Conservation (phyloP, 352 stramenopile species). For the Pythium dissimile region DNA sequence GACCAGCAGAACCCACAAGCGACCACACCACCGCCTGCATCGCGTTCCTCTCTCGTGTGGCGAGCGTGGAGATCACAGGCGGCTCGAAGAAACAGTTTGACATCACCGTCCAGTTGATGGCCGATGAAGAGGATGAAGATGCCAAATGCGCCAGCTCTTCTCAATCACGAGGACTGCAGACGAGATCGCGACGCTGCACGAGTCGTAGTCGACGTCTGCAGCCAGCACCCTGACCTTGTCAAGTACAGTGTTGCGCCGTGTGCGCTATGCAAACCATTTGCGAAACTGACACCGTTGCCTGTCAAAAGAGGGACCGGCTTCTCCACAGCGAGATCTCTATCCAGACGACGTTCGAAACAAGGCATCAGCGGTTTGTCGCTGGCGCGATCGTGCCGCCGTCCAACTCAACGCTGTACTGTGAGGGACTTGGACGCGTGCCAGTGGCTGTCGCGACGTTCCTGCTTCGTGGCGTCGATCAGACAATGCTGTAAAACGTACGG, state of each 20-base stretch:
- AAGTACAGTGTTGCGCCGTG: not conserved
- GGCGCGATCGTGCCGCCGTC: not conserved
- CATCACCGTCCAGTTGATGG: not conserved
- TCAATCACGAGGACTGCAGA: not conserved
- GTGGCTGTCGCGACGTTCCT: slow-evolving; percentile 3
- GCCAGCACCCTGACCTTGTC: not conserved
- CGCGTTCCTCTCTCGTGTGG: slow-evolving; percentile 7
- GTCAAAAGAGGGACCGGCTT: not conserved
- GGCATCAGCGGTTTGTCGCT: not conserved
- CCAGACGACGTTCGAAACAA: slow-evolving; percentile 4
- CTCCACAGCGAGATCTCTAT: not conserved
- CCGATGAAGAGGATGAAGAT: not conserved
- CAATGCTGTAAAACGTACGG: too few relatives aligned
- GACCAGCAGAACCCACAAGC: not conserved
- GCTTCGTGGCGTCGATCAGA: slow-evolving; percentile 9
- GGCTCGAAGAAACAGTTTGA: slow-evolving; percentile 10
- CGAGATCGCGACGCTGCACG: not conserved
- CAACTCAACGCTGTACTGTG: not conserved
- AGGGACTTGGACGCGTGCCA: slow-evolving; percentile 2
- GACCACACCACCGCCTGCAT: not conserved
- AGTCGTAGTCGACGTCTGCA: slow-evolving; percentile 3
- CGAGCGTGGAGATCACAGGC: not conserved
- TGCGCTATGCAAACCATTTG: slow-evolving; percentile 6
- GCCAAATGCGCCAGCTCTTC: not conserved
- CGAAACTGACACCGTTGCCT: not conserved